These are phyloP conservation scores for Mycena epipterygia DNA, from an alignment of 768 basidiomycete genomes.

Conservation along the genomic window DNA sequence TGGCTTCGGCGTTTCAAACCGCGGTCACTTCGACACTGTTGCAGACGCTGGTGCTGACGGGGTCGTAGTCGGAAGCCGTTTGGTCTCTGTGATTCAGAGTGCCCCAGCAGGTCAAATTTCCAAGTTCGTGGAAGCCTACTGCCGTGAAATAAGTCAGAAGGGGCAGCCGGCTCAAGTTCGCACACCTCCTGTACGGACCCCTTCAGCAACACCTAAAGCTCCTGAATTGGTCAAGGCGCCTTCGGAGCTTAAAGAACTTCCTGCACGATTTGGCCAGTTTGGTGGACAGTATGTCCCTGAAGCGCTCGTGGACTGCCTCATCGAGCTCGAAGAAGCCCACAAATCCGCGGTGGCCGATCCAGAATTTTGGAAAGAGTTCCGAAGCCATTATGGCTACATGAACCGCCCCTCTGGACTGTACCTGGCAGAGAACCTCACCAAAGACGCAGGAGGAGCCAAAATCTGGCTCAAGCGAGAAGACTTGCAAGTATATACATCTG, in stretches of 20 bases:
- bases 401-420: conserved; percentile 95
- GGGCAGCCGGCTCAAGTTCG: conserved; percentile 52
- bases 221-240: conserved; percentile 46
- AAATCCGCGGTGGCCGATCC: conserved; percentile 90
- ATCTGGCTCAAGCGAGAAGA: conserved; percentile 99
- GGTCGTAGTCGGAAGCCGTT: conserved; percentile 91
- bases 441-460: conserved; percentile 91
- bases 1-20: conserved; percentile 95
- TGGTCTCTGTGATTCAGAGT: conserved; percentile 85
- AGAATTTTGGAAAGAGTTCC: conserved; percentile 92
- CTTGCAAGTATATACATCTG: conserved; percentile 61
- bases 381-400: conserved; percentile 91
- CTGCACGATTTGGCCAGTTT: conserved; percentile 92
- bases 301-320: conserved; percentile 91
- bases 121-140: conserved; percentile 77
- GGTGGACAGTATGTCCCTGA: conserved; percentile 99
- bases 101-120: conserved; percentile 64
- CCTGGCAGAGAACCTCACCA: conserved; percentile 90
- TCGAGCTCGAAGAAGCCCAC: conserved; percentile 93
- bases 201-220: conserved; percentile 47
- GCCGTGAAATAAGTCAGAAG: conserved; percentile 73
- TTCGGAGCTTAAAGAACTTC: conserved; percentile 64
- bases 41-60: conserved; percentile 93
- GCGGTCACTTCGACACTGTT: conserved; percentile 89
- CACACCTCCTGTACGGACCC: conserved; percentile 44